Base-by-base conservation (phyloP, 129 eudicot genomes). In the Rutidosis leptorrhynchoides region DNA sequence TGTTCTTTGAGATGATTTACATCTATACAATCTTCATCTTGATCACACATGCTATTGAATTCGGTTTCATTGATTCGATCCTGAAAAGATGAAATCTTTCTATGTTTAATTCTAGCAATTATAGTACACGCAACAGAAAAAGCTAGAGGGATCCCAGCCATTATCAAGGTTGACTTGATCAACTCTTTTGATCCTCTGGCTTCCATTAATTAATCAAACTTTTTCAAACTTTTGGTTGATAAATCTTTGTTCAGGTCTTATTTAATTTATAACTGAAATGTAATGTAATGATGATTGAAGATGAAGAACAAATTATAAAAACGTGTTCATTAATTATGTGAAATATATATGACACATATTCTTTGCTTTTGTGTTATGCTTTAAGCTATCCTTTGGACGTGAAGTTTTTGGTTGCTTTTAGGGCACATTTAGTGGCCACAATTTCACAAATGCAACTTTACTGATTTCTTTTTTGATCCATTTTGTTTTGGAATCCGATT, bases 101-200 rank as follows among this genome's bases (percentile, higher is more conserved):
- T 52, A 24, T 43, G 56, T 19, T 19, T 43, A 56, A 83, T 69
- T 43, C 67, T 76, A 4, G 78, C 64, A 32, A 79, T 46, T 2
- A 85, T 27, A 19, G 81, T 72, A 79, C 87, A 83, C 40, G 84
- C 79, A 46, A 79, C 79, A 57, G 90, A 72, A 76, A 85, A 54
- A 10, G 83, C 89, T 15, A 83, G 69, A 19, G 92, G 89, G 45
- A 88, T 83, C 43, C 89, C 92, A 60, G 83, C 87, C 69, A 80
- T 79, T 45, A 85, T 59, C 55, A 85, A 43, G 43, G 78, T 71
- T 48, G 91, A 79, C 73, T 78, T 83, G 73, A 78, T 68, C 64
- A 71, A 60, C 59, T 84, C 95, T n/a, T 73, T 66, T 67, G 85
- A 55, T 65, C 74, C 62, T 48, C 80, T 69, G 78, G 33, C 64